phyloP scores from a whole-genome alignment of 2,329 filamentous ascomycete species.

The Hypoxylon sp. region DNA sequence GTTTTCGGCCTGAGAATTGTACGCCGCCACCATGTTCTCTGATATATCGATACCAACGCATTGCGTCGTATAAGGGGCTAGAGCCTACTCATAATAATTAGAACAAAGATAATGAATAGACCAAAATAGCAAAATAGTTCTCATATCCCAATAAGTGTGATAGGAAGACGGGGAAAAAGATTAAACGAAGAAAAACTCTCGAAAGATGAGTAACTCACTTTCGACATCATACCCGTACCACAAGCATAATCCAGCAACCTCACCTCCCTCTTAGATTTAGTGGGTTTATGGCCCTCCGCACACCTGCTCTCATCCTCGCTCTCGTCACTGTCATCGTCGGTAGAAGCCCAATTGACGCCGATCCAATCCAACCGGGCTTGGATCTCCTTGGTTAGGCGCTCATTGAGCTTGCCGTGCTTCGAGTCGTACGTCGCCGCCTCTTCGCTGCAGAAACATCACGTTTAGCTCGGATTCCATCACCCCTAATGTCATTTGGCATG shows the following conservation, averaged over 20 bases:
- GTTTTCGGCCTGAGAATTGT: constrained; percentile 72
- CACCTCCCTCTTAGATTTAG: constrained; percentile 55
- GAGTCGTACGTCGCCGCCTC: constrained; percentile 70
- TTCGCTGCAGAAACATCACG: constrained; percentile 57
- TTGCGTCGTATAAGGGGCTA: constrained; percentile 74
- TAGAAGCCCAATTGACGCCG: constrained; percentile 69
- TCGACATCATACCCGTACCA: constrained; percentile 77
- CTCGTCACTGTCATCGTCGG: constrained; percentile 55
- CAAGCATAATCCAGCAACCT: constrained; percentile 83
- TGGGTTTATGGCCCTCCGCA: constrained; percentile 20
- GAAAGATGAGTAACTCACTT: constrained; percentile 61
- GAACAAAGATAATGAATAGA: neutral
- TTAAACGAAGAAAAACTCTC: neutral
- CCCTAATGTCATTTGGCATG: constrained; percentile 17
- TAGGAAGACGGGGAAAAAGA: neutral
- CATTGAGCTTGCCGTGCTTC: constrained; percentile 68
- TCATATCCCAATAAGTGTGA: neutral
- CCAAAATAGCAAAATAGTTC: constrained; percentile 19
- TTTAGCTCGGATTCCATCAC: constrained; percentile 31
- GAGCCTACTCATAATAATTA: constrained; percentile 60
- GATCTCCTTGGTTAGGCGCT: constrained; percentile 69
- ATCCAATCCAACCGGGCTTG: constrained; percentile 71
- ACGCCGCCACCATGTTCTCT: constrained; percentile 77
- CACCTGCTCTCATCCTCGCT: constrained; percentile 47
- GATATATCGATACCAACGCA: constrained; percentile 80